A percentile compares a stretch with the other conserved stretches of the same genome.
Conservation (phyloP, 2,329 filamentous ascomycete genomes). For the Pseudocercospora macadamiae region DNA sequence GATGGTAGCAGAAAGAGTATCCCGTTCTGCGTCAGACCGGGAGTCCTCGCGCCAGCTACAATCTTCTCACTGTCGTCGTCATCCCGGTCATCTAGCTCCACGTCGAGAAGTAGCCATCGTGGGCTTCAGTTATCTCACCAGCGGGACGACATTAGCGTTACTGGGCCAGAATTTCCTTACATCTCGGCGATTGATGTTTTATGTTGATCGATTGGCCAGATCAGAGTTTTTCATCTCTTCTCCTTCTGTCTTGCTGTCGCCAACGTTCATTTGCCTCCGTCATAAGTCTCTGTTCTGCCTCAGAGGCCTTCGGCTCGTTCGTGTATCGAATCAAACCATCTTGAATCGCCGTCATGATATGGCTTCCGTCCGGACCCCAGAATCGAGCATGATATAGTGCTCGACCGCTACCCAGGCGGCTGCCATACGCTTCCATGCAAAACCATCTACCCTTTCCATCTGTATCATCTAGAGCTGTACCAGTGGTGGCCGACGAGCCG, state of each 20-base stretch:
- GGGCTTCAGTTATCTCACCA: no score
- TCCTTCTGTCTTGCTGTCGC: not conserved
- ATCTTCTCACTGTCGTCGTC: no score
- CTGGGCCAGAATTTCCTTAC: no score
- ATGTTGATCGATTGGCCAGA: no score
- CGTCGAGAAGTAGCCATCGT: no score
- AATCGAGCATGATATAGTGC: constrained; percentile 52
- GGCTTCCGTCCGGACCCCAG: constrained; percentile 45
- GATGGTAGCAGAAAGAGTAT: no score
- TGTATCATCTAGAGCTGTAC: not conserved
- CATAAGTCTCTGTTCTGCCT: constrained; percentile 13
- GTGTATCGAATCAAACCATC: constrained; percentile 50
- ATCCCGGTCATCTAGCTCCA: no score
- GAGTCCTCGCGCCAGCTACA: no score
- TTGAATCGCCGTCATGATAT: constrained; percentile 54
- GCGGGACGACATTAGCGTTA: no score
- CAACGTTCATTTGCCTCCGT: not conserved
- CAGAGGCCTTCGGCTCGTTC: constrained; percentile 7
- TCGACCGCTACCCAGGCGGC: constrained; percentile 49
- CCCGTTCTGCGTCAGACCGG: no score
- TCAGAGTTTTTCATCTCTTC: constrained; percentile 9
- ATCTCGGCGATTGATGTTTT: no score
- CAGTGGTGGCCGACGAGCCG: constrained; percentile 14
- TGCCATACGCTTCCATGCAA: constrained; percentile 53
- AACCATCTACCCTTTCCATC: constrained; percentile 46